phyloP scores from a whole-genome alignment of 2,329 filamentous ascomycete genomes.

The Helotiales sp. region DNA sequence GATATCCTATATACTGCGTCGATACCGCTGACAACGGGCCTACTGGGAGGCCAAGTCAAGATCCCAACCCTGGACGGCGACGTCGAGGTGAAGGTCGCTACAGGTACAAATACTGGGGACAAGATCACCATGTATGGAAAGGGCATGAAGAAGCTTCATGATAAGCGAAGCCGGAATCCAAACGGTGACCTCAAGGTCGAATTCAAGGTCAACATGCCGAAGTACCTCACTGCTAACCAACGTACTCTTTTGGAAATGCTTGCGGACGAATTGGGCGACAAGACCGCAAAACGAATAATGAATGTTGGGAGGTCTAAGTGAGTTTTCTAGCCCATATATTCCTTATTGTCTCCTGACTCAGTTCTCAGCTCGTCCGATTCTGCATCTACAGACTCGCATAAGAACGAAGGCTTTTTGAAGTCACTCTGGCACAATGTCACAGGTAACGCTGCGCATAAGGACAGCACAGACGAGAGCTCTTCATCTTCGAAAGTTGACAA shows the following conservation, averaged over 20 bases:
- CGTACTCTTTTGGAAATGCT: slow-evolving; percentile 92
- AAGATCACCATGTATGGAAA: slow-evolving; percentile 84
- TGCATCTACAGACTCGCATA: slow-evolving; percentile 51
- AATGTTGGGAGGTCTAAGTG: slow-evolving; percentile 63
- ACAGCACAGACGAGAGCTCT: background rate
- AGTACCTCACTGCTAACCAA: slow-evolving; percentile 89
- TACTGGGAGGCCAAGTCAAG: slow-evolving; percentile 85
- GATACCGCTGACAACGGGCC: slow-evolving; percentile 87
- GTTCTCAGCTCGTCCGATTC: slow-evolving; percentile 12
- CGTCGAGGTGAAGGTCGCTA: slow-evolving; percentile 86
- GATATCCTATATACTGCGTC: slow-evolving; percentile 92
- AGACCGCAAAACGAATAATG: slow-evolving; percentile 90
- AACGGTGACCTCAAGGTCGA: slow-evolving; percentile 88
- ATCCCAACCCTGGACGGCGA: slow-evolving; percentile 89
- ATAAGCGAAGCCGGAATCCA: slow-evolving; percentile 62
- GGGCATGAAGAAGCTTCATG: slow-evolving; percentile 87
- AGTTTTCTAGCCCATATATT: slow-evolving; percentile 34
- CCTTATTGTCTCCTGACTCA: slow-evolving; percentile 1
- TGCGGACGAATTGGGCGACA: slow-evolving; percentile 93
- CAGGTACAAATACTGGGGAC: slow-evolving; percentile 90
- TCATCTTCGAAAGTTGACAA: slow-evolving; percentile 1
- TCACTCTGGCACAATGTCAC: slow-evolving; percentile 90
- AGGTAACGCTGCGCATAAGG: slow-evolving; percentile 52
- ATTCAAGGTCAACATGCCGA: slow-evolving; percentile 94
- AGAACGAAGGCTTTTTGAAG: slow-evolving; percentile 88